phyloP scores from a whole-genome alignment of 2,329 filamentous ascomycete species.

The Monosporascus ibericus region DNA sequence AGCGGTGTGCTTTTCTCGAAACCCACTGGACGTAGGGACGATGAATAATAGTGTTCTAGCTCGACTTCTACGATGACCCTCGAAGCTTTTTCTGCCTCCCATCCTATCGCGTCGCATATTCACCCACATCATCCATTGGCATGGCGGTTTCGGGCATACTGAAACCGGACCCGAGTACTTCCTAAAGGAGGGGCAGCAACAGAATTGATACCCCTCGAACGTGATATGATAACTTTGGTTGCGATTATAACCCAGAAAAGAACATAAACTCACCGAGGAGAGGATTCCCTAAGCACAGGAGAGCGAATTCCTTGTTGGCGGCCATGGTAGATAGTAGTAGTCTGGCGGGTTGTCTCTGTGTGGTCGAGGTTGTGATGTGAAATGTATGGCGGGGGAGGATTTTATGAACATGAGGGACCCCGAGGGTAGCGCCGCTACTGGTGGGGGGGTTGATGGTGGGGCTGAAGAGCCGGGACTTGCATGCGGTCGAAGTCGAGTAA shows the following conservation, averaged over 20 bases:
- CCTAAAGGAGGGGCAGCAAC: too few relatives aligned
- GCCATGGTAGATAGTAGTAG: constrained; percentile 52
- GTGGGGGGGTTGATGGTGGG: constrained; percentile 17
- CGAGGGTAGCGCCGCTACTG: constrained; percentile 10
- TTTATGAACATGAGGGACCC: constrained; percentile 14
- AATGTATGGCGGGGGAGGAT: constrained; percentile 23
- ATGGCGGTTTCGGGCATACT: too few relatives aligned
- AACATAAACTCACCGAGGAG: constrained; percentile 65
- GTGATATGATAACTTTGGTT: too few relatives aligned
- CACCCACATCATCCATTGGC: too few relatives aligned
- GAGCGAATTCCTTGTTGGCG: constrained; percentile 70
- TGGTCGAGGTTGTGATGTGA: constrained; percentile 11
- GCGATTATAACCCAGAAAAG: not conserved
- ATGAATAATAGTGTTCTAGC: too few relatives aligned
- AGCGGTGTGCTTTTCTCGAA: not conserved
- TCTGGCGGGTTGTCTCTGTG: constrained; percentile 4
- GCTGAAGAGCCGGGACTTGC: not conserved
- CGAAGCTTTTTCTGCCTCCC: too few relatives aligned
- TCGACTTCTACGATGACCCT: too few relatives aligned
- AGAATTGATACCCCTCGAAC: too few relatives aligned
- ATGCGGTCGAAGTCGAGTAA: not conserved
- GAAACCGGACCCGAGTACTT: too few relatives aligned
- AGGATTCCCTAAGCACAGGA: constrained; percentile 95
- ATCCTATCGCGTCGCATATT: too few relatives aligned
- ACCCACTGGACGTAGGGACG: too few relatives aligned